Evolutionary conservation across 2,329 filamentous ascomycete genomes (phyloP).

Genomic region (Fusarium dlaminii): DNA sequence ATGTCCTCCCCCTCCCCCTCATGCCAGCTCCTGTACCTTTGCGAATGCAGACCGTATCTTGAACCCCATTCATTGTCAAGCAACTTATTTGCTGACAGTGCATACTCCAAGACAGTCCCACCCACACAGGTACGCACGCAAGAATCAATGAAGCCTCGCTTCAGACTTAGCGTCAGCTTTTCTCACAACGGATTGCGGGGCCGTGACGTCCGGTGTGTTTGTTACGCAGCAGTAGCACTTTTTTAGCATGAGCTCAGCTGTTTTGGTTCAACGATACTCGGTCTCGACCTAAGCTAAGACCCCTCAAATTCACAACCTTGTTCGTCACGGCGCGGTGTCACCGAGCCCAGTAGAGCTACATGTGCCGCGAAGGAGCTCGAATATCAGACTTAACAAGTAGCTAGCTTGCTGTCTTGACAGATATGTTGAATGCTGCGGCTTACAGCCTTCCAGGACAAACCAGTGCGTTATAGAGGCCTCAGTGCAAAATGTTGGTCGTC

Average conservation of each 20-base stretch:
- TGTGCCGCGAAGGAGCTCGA: background rate
- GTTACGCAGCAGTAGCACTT: background rate
- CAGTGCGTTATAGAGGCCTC: background rate
- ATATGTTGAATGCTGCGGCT: background rate
- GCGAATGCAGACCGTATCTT: slow-evolving; percentile 19
- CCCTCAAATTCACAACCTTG: background rate
- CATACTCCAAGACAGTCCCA: background rate
- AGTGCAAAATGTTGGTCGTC: background rate
- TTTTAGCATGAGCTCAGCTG: background rate
- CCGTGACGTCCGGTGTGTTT: slow-evolving; percentile 16
- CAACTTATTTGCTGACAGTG: slow-evolving; percentile 8
- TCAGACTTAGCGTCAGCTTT: slow-evolving; percentile 17
- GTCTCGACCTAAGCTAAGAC: background rate
- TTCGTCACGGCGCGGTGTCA: background rate
- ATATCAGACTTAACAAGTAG: background rate
- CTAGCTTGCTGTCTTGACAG: background rate
- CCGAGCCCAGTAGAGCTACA: background rate
- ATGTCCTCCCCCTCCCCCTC: background rate
- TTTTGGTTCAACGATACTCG: background rate
- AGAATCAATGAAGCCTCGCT: slow-evolving; percentile 21
- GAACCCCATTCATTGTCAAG: slow-evolving; percentile 15
- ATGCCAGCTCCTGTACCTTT: background rate
- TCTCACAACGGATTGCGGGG: slow-evolving; percentile 32
- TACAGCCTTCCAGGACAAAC: background rate
- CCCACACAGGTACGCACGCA: slow-evolving; percentile 4